Evolutionary conservation across 2,329 filamentous ascomycete species (phyloP).

Genomic region (Neopestalotiopsis sp.): DNA sequence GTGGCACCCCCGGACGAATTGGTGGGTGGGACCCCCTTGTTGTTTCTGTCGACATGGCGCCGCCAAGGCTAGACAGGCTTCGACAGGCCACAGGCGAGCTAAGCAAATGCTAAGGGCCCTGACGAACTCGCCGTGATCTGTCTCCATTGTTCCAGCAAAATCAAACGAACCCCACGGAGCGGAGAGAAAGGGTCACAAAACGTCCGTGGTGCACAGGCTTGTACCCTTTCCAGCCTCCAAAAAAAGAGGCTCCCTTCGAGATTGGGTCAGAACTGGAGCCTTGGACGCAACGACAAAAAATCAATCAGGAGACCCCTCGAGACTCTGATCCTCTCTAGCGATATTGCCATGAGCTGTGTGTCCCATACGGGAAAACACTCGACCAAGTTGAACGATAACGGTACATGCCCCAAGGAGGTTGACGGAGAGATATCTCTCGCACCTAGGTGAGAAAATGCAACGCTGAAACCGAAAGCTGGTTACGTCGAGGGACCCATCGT

Average conservation of each 20-base stretch:
- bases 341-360: neutral
- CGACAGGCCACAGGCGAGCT: constrained; percentile 7
- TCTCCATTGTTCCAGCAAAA: constrained; percentile 18
- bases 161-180: constrained; percentile 18
- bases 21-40: constrained; percentile 1
- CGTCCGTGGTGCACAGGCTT: constrained; percentile 8
- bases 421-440: neutral
- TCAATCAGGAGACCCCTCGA: neutral
- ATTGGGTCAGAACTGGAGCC: neutral
- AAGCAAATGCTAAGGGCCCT: constrained; percentile 5
- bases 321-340: neutral
- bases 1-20: constrained; percentile 17
- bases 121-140: constrained; percentile 5
- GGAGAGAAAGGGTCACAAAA: constrained; percentile 2
- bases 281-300: neutral
- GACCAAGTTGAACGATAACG: neutral
- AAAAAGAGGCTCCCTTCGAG: neutral
- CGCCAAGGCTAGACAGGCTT: constrained; percentile 18
- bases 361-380: neutral
- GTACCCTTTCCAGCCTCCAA: neutral
- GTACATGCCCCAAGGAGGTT: neutral
- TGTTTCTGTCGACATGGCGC: constrained; percentile 10
- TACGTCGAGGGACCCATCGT: constrained; percentile 8
- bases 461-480: constrained; percentile 13
- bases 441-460: constrained; percentile 7